Evolutionary conservation across 108 stramenopile species (phyloP), one percentile per base, ranked within the genome.

Genomic region (Mediolabrus comicus): DNA sequence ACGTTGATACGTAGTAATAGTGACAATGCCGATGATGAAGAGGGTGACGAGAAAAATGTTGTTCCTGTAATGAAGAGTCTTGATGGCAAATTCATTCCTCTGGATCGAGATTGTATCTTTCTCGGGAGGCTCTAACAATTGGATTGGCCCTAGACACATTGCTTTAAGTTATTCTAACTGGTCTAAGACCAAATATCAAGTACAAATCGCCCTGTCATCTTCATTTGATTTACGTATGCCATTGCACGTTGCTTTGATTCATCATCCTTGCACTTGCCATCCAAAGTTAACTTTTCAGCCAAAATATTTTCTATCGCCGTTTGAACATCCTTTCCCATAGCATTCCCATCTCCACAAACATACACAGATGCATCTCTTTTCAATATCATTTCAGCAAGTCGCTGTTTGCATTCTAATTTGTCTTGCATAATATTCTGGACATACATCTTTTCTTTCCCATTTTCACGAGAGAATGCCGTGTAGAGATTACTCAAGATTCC

Each of bases 321-420:
- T 66, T 90, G 90, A n/a, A 98, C 97, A 83, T 96, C 97, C 43
- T 81, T 87, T 7, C 86, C 97, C 97, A 98, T 98, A n/a, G 71
- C 74, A 67, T 86, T 92, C 22, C 94, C 96, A 71, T 97, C 96
- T 27, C 96, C 96, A 62, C 96, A 97, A 12, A 97, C 70, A 69
- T 92, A 97, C 9, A 95, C 82, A n/a, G 66, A 73, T 53, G 86
- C 95, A 4, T 75, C 36, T 32, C 89, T 62, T 8, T 90, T 64
- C 69, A 83, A 17, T 46, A 93, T 80, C 67, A 88, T 71, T 10
- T 84, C 60, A 3, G 62, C 59, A 39, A 95, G 16, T n/a, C 79
- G 75, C 13, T 59, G 34, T 25, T 59, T 71, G 34, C 69, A 72
- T 26, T 65, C 70, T n/a, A 41, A 59, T 39, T 86, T 54, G 8